Conservation (phyloP, 257 asterid species). For the Petrea volubilis region DNA sequence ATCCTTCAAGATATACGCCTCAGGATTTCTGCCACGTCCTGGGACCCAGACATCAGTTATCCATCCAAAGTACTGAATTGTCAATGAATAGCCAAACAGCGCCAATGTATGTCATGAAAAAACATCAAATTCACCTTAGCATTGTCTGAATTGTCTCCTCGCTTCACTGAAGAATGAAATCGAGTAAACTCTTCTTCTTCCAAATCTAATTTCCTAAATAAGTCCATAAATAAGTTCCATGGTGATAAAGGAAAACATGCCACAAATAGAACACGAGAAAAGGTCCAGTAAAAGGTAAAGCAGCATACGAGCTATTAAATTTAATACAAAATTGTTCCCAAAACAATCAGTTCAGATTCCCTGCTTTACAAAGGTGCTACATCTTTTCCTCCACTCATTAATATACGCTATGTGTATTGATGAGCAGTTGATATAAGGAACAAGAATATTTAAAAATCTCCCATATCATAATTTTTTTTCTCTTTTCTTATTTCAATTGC, state of each 20-base stretch:
- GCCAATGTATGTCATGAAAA: not conserved
- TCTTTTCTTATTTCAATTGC: no score
- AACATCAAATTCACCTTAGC: slow-evolving; percentile 39
- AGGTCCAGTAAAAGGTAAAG: no score
- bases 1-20: slow-evolving; percentile 70
- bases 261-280: not conserved
- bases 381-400: no score
- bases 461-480: no score
- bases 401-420: no score
- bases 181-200: slow-evolving; percentile 52
- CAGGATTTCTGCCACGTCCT: slow-evolving; percentile 73
- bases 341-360: no score
- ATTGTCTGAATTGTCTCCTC: slow-evolving; percentile 70
- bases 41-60: slow-evolving; percentile 69
- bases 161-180: slow-evolving; percentile 78
- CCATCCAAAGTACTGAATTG: slow-evolving; percentile 33
- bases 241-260: not conserved
- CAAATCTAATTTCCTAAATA: slow-evolving; percentile 64
- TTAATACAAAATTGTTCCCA: no score
- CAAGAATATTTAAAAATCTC: no score
- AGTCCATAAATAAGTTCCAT: not conserved
- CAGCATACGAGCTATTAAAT: no score
- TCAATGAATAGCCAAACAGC: slow-evolving; percentile 8
- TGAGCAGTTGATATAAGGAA: no score
- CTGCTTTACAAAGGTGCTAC: no score